Evolutionary conservation across 371 early-diverging fungal species (phyloP), one percentile per base, ranked within the genome.

Genomic region (Cladochytrium tenue): DNA sequence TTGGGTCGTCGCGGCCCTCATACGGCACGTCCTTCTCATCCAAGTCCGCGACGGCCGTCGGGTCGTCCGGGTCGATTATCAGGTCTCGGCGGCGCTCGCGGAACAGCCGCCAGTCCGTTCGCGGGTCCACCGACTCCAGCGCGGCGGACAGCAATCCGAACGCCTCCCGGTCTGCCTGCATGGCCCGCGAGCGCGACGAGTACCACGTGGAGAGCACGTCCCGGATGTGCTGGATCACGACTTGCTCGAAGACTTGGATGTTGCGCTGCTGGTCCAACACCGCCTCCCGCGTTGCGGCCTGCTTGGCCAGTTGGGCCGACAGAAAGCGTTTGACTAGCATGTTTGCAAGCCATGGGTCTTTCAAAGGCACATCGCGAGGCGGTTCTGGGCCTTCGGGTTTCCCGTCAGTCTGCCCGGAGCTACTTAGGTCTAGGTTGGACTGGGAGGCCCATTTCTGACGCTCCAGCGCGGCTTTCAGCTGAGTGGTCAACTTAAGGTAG

Each of bases 101-200:
- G 66, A 81, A 81, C 17, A 71, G n/a, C n/a, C 43, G 32, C 82
- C 82, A 81, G 60, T 81, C 82, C 15, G 60, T 34, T n/a, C 69
- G 68, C 27, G 73, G 72, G 56, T 81, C 74, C 64, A 79, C 35
- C 2, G 62, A 53, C n/a, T 72, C 67, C 32, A 80, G 64, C 7
- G 56, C 34, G 5, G 63, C 23, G 33, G 67, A 62, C 27, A 80
- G 36, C 13, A 56, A 25, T 15, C 58, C 58, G 64, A 67, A 55
- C 10, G 65, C 62, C 31, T 70, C 77, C 10, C 34, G 58, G n/a
- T 67, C 13, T 23, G 65, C 13, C 20, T 25, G 56, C n/a, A 32
- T 53, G 26, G 59, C 61, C 53, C 50, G 64, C 51, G 23, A n/a
- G 34, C 53, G 69, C 67, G 62, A 64, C 43, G 69, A 71, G n/a